Evolutionary conservation across 2,329 filamentous ascomycete genomes (phyloP), one percentile per base, ranked within the genome.

Genomic region (Myotisia sp.): DNA sequence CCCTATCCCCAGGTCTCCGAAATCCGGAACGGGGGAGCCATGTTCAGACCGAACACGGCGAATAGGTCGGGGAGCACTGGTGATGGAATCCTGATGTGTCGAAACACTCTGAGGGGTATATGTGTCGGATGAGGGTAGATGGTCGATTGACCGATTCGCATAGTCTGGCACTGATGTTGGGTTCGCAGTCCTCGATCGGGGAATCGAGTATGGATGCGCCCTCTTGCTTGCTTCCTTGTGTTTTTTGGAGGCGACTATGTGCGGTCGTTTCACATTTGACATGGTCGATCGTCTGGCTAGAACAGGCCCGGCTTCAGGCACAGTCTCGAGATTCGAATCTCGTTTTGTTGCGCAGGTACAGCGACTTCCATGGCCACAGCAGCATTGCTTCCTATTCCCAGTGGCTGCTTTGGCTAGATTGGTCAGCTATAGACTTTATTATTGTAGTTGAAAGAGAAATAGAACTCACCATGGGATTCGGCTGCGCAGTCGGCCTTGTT

Each of bases 171-270:
- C n/a, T 22, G 54, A 49, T 10, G 63, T 51, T 33, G 54, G 55
- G 39, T 68, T 60, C 31, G 68, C 59, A 32, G 64, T 67, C 46
- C 69, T 60, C 27, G 64, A 60, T 38, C 66, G 58, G 29, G 70
- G 69, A 43, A 76, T 68, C 47, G 71, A 71, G 55, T 78, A 78
- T 1, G 74, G 74, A 44, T 68, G 57, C 38, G 71, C 71, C 37
- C 66, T 71, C 40, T 74, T 70, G 39, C 71, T 71, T 42, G 69
- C 65, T 51, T 74, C 70, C 54, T 76, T 76, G 55, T 73, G 70
- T 44, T 72, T 70, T 44, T 69, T 70, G 37, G 67, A 66, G 29
- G 66, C 62, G 26, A 66, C 68, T 31, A 74, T 59, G 46, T 65
- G 64, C 8, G 70, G 70, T 51, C 73, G 74, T 40, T 56, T 56